Conservation (phyloP, 2,329 filamentous ascomycete species). For the Neocucurbitaria cava region DNA sequence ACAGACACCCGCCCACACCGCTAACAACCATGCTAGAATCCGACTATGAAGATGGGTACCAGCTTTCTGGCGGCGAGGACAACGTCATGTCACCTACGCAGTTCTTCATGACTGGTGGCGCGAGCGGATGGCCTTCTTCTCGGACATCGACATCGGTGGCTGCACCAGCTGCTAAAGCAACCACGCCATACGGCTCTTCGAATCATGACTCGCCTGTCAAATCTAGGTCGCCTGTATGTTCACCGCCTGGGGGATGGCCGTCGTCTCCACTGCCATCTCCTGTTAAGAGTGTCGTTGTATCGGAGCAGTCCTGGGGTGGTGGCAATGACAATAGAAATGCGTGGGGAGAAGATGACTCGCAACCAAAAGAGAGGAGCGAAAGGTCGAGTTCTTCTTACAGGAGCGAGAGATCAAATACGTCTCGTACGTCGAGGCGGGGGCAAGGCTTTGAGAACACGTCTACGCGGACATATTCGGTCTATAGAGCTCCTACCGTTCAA, state of each 20-base stretch:
- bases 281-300: not conserved
- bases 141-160: conserved; percentile 1
- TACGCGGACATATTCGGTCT: conserved; percentile 20
- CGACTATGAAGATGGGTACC: conserved; percentile 12
- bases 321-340: not conserved
- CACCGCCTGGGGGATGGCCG: conserved; percentile 16
- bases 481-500: conserved; percentile 32
- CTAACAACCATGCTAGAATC: conserved; percentile 19
- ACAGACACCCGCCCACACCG: not conserved
- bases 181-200: not conserved
- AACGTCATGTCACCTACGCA: conserved; percentile 20
- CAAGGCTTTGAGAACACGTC: conserved; percentile 8
- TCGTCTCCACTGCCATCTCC: conserved; percentile 15
- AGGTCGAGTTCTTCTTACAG: not conserved
- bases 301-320: conserved; percentile 1
- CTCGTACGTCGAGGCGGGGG: not conserved
- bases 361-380: not conserved
- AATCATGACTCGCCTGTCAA: not conserved
- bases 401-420: not conserved
- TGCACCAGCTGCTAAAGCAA: not conserved
- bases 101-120: conserved; percentile 32
- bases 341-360: conserved; percentile 3
- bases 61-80: not conserved
- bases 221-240: conserved; percentile 4
- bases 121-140: conserved; percentile 19